A percentile compares a stretch with the other conserved stretches of the same genome.
phyloP scores from a whole-genome alignment of 2,329 filamentous ascomycete species.

The Diaporthe australafricana region DNA sequence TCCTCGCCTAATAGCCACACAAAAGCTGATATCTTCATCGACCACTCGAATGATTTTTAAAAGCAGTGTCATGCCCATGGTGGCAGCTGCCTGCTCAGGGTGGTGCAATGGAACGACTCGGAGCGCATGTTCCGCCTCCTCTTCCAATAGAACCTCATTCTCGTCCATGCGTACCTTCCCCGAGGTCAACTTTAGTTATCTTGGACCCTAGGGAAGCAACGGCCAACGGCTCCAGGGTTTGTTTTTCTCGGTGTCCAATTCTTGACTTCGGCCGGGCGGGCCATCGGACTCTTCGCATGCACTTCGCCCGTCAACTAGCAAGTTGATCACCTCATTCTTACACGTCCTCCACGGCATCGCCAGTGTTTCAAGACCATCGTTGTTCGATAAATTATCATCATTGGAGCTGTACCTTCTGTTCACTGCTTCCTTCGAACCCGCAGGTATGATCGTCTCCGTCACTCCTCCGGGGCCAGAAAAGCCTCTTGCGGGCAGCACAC shows the following conservation, averaged over 20 bases:
- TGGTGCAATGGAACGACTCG: rapidly evolving
- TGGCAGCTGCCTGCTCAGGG: no score
- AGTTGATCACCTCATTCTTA: not conserved
- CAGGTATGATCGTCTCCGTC: not conserved
- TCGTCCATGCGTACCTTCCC: not conserved
- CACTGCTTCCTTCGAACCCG: not conserved
- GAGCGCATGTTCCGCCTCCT: not conserved
- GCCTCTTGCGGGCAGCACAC: not conserved
- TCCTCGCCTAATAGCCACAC: no score
- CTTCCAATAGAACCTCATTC: not conserved
- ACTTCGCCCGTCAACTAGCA: not conserved
- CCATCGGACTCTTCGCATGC: not conserved
- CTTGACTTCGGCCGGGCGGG: no score
- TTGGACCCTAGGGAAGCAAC: no score
- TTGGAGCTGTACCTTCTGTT: no score
- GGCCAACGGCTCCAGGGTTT: no score
- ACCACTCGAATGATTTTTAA: no score
- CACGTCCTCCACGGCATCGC: not conserved
- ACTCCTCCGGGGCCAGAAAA: not conserved
- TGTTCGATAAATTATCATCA: no score
- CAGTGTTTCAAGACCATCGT: not conserved
- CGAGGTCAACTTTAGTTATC: not conserved
- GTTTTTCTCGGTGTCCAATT: no score
- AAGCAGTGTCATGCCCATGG: no score
- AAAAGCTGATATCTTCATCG: no score